A percentile compares a stretch with the other conserved stretches of the same genome.
phyloP scores from a whole-genome alignment of 2,329 filamentous ascomycete species.

The Aspergillus amoenus region DNA sequence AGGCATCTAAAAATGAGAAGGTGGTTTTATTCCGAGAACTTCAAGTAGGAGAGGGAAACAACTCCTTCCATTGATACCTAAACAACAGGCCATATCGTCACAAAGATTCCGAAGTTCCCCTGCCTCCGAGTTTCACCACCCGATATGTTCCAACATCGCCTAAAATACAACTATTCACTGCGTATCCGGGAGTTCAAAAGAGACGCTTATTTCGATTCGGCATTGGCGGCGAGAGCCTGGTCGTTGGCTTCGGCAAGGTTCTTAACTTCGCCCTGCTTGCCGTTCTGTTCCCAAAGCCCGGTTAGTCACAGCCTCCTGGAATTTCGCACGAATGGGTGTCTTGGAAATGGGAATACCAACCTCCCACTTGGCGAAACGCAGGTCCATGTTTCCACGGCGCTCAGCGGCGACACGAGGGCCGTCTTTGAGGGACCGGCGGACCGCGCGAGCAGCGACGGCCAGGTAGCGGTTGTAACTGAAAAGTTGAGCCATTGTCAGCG shows the following conservation, averaged over 20 bases:
- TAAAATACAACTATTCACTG: slow-evolving; percentile 22
- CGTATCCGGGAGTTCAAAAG: slow-evolving; percentile 17
- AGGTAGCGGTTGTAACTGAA: slow-evolving; percentile 99
- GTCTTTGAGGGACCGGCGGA: slow-evolving; percentile 97
- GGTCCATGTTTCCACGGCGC: slow-evolving; percentile 83
- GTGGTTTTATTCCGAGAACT: slow-evolving; percentile 3
- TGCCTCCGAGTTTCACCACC: slow-evolving; percentile 22
- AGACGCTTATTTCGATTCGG: slow-evolving; percentile 42
- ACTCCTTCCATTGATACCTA: slow-evolving; percentile 28
- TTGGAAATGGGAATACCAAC: slow-evolving; percentile 58
- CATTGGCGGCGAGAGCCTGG: slow-evolving; percentile 45
- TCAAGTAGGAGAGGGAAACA: slow-evolving; percentile 19
- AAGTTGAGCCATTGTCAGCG: slow-evolving; percentile 26
- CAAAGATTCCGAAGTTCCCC: slow-evolving; percentile 29
- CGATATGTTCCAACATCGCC: slow-evolving; percentile 16
- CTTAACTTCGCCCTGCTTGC: slow-evolving; percentile 89
- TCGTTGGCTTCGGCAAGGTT: slow-evolving; percentile 62
- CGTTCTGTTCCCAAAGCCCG: slow-evolving; percentile 63
- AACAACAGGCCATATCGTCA: slow-evolving; percentile 38
- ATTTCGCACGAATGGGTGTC: not conserved
- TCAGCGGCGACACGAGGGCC: slow-evolving; percentile 84
- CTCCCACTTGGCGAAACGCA: slow-evolving; percentile 93
- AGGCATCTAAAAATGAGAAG: slow-evolving; percentile 13
- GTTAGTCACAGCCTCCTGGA: slow-evolving; percentile 29
- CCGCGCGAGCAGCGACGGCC: slow-evolving; percentile 86